Base-by-base conservation (phyloP, 176 grass and related monocot species). In the Oryza meridionalis region DNA sequence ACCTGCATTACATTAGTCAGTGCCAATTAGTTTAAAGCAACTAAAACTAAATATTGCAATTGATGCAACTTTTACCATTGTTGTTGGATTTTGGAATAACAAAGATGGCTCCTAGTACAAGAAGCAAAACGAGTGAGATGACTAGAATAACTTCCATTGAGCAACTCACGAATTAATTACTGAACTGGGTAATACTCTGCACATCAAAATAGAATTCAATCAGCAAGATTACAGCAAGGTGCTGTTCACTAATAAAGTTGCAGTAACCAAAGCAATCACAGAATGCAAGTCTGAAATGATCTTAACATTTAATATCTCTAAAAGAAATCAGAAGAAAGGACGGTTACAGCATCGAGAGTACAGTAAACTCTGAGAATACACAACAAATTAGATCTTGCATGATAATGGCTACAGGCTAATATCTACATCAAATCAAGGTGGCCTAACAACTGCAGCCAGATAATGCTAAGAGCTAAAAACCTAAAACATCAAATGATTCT, bases 91-190 rank as follows among this genome's bases (percentile, higher is more conserved):
- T 88, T 58, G 92, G 89, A 47, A 95, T 82, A 79, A 93, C 31
- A 83, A 88, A 88, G 29, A 95, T n/a, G 19, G 71, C 76, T 81
- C 90, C 92, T 14, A 95, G 32, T 24, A 77, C 78, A 84, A 98
- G 37, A 88, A 95, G 87, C 37, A 76, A 53, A 72, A 81, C 49
- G 58, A 91, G 73, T 13, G 17, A 73, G 45, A 82, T 25, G 26
- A 90, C 55, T 38, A 84, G 53, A 83, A 92, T 44, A 9, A 90
- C 67, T 73, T 91, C 92, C 95, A 93, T 94, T 7, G 49, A 14
- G 43, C 51, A 37, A 59, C 86, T 65, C 25, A 64, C 24, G 42
- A 53, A 61, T 76, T 64, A 53, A 66, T 71, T 73, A 77, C 37
- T 70, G 50, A 35, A 58, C 8, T 50, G 42, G 67, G 7, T 53